Percentiles rank a stretch among this genome's conserved stretches.
Evolutionary conservation across 306 rosid genomes (phyloP).

Genomic region (Vigna radiata): DNA sequence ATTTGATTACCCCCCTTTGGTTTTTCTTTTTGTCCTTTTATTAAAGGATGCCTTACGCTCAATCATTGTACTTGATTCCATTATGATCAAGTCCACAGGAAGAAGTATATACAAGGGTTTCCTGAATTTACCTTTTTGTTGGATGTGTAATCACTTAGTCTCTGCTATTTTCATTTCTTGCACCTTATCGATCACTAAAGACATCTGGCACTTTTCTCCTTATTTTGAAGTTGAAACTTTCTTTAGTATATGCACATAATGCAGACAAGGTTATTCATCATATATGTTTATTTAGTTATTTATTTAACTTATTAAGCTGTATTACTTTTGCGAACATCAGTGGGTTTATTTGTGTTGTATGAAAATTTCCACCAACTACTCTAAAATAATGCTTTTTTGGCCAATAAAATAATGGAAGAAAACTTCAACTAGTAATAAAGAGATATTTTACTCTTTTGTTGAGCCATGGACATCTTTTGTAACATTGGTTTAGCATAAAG

Average conservation of each 20-base stretch:
- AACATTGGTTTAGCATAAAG: slow-evolving; percentile 6
- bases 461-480: neutral
- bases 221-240: neutral
- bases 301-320: slow-evolving; percentile 1
- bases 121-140: neutral
- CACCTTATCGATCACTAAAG: neutral
- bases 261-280: neutral
- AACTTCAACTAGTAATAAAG: neutral
- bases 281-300: slow-evolving; percentile 2
- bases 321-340: slow-evolving; percentile 8
- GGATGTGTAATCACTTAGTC: neutral
- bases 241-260: slow-evolving; percentile 9
- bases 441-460: slow-evolving; percentile 2
- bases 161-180: slow-evolving; percentile 25
- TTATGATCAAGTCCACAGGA: slow-evolving; percentile 24
- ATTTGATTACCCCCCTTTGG: neutral
- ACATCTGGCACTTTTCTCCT: slow-evolving; percentile 8
- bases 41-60: slow-evolving; percentile 9
- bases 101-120: neutral
- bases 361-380: neutral
- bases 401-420: neutral
- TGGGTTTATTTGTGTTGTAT: neutral
- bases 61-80: slow-evolving; percentile 13
- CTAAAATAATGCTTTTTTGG: neutral
- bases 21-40: slow-evolving; percentile 23